A percentile compares a stretch with the other conserved stretches of the same genome.
phyloP scores from a whole-genome alignment of 768 basidiomycete species.

The Termitomyces sp. region DNA sequence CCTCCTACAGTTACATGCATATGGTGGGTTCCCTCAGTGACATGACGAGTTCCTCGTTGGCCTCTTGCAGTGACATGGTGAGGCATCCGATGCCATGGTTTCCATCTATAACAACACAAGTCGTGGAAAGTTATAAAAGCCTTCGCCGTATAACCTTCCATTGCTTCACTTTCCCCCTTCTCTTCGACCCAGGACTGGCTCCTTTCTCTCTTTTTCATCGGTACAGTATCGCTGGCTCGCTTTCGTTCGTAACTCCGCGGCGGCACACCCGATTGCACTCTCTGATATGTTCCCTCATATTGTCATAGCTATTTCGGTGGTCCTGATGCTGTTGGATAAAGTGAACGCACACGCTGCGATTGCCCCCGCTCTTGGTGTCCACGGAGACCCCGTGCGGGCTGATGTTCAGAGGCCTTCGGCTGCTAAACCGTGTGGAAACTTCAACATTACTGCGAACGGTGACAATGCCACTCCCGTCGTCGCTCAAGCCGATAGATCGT shows the following conservation, averaged over 20 bases:
- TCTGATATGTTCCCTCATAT: slow-evolving; percentile 13
- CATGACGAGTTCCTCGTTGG: not conserved
- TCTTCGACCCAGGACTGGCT: slow-evolving; percentile 4
- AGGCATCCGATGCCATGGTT: slow-evolving; percentile 6
- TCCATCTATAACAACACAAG: not conserved
- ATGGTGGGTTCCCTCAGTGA: too few species aligned
- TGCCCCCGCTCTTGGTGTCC: slow-evolving; percentile 24
- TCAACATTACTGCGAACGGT: slow-evolving; percentile 33
- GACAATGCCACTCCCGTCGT: slow-evolving; percentile 30
- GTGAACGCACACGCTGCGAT: not conserved
- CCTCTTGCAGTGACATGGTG: not conserved
- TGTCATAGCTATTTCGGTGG: slow-evolving; percentile 3
- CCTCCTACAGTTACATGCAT: not conserved
- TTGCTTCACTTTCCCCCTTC: slow-evolving; percentile 3
- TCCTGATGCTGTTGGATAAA: not conserved
- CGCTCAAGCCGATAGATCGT: slow-evolving; percentile 35
- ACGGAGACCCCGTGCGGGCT: slow-evolving; percentile 21
- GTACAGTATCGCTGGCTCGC: slow-evolving; percentile 5
- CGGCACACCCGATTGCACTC: not conserved
- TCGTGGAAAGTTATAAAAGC: not conserved
- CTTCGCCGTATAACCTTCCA: not conserved
- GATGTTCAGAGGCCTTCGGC: slow-evolving; percentile 20
- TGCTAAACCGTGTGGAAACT: slow-evolving; percentile 34
- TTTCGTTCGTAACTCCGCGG: slow-evolving; percentile 1
- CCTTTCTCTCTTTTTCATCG: slow-evolving; percentile 6